Evolutionary conservation across 192 early-diverging fungal genomes (phyloP), one percentile per base, ranked within the genome.

Genomic region (Backusella macrospora): DNA sequence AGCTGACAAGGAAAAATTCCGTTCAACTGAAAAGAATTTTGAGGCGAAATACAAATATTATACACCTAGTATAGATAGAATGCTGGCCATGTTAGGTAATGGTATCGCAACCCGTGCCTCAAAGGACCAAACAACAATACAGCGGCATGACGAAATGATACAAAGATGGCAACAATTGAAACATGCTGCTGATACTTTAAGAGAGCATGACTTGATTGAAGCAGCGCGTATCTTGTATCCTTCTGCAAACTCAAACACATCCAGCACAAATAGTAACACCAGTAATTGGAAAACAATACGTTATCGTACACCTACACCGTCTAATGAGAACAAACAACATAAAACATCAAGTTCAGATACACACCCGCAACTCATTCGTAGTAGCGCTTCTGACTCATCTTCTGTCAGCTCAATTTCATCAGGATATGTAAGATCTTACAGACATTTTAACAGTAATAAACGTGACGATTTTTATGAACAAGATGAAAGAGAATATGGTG

Each of bases 1-100:
- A 21, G 77, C 84, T 21, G 85, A 83, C 23, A 76, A 76, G 0
- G 86, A 87, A n/a, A 80, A 84, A 49, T 84, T 83, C 39, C 81
- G 82, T 49, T 72, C 75, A 34, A 73, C 83, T 67, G 84, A 79
- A 72, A 84, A 85, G 52, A 80, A 68, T 3, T 87, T 89, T 70
- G 86, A 89, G 63, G 82, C 82, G 38, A 89, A 87, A 77, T 79
- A 85, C 69, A 85, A 87, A 73, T 86, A 86, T 75, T 89, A 87
- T 62, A 78, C 83, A 12, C 87, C 85, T 10, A 80, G 83, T n/a
- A 82, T 89, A 21, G 84, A 85, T 62, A 80, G 84, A 65, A 85
- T 89, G 86, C 76, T 89, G 18, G 77, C 76, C n/a, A 87, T 86
- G 83, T 74, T 89, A 16, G 85, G 80, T 14, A 87, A 77, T 67